Evolutionary conservation across 805 yeast species (phyloP).

Genomic region (Barnettozyma salicaria): DNA sequence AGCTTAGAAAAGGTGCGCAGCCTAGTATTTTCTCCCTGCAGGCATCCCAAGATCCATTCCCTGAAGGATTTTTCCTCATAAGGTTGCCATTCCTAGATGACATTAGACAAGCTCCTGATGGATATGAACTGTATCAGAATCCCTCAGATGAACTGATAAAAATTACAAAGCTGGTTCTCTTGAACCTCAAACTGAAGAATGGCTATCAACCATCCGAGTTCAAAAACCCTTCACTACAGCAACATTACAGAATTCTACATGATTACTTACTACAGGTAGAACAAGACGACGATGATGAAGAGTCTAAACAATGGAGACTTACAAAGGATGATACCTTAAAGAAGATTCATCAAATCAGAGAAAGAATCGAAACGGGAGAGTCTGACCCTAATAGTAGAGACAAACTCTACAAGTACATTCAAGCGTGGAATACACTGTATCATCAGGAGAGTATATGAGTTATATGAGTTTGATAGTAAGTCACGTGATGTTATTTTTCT

Average conservation of each 20-base stretch:
- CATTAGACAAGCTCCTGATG: conserved; percentile 56
- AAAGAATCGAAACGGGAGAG: conserved; percentile 25
- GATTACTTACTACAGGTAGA: conserved; percentile 59
- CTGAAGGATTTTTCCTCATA: conserved; percentile 65
- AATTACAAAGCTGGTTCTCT: conserved; percentile 23
- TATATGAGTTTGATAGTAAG: background rate
- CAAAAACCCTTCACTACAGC: conserved; percentile 61
- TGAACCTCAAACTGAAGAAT: conserved; percentile 36
- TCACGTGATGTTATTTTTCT: background rate
- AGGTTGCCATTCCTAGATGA: conserved; percentile 73
- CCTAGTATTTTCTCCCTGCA: conserved; percentile 56
- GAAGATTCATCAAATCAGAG: conserved; percentile 27
- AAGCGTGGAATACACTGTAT: conserved; percentile 31
- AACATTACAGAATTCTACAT: conserved; percentile 59
- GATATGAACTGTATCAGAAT: conserved; percentile 7
- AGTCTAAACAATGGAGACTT: conserved; percentile 13
- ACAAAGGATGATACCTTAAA: conserved; percentile 31
- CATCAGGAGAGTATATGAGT: conserved; percentile 8
- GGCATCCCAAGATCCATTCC: conserved; percentile 34
- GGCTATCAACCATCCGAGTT: conserved; percentile 54
- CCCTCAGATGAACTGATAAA: conserved; percentile 10
- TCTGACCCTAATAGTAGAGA: conserved; percentile 17
- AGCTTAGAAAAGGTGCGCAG: conserved; percentile 42
- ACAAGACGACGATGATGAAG: conserved; percentile 10
- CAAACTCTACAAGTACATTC: conserved; percentile 24